These are phyloP conservation scores for Aspergillus steynii DNA, from an alignment of 495 filamentous ascomycete species.

Conservation along the genomic window DNA sequence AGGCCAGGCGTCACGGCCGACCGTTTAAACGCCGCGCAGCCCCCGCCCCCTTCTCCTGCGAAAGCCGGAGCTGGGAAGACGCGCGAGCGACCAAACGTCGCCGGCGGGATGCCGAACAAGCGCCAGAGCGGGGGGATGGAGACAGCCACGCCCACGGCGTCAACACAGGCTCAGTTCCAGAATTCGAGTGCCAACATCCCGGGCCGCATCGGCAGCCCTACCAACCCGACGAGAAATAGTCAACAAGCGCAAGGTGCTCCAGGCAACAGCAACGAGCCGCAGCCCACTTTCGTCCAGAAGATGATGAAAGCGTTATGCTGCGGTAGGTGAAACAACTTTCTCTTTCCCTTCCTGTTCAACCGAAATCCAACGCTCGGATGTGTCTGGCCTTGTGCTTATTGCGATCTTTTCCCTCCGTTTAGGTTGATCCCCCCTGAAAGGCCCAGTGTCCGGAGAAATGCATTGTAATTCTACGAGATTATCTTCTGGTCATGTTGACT, in stretches of 20 bases:
- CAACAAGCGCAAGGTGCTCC: slow-evolving; percentile 45
- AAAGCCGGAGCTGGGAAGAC: slow-evolving; percentile 75
- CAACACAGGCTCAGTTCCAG: slow-evolving; percentile 88
- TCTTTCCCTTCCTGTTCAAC: not conserved
- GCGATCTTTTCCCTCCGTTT: slow-evolving; percentile 33
- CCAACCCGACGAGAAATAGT: slow-evolving; percentile 55
- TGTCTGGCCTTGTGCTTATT: slow-evolving; percentile 29
- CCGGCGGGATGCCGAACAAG: slow-evolving; percentile 66
- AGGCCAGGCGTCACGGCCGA: slow-evolving; percentile 69
- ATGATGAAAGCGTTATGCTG: slow-evolving; percentile 83
- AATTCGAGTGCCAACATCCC: slow-evolving; percentile 84
- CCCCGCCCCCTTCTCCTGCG: slow-evolving; percentile 84
- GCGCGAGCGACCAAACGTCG: slow-evolving; percentile 80
- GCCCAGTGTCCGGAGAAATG: not conserved
- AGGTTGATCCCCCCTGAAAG: slow-evolving; percentile 13
- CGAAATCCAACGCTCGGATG: not conserved
- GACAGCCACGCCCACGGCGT: slow-evolving; percentile 71
- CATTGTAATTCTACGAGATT: slow-evolving; percentile 27
- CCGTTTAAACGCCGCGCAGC: slow-evolving; percentile 97
- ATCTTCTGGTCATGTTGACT: slow-evolving; percentile 25
- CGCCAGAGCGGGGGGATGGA: slow-evolving; percentile 77
- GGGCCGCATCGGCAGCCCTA: slow-evolving; percentile 58
- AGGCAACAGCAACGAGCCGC: slow-evolving; percentile 43
- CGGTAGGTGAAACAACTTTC: slow-evolving; percentile 51
- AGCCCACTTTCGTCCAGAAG: slow-evolving; percentile 59